Conservation (phyloP, 2,329 filamentous ascomycete species). For the Hansfordia pulvinata region DNA sequence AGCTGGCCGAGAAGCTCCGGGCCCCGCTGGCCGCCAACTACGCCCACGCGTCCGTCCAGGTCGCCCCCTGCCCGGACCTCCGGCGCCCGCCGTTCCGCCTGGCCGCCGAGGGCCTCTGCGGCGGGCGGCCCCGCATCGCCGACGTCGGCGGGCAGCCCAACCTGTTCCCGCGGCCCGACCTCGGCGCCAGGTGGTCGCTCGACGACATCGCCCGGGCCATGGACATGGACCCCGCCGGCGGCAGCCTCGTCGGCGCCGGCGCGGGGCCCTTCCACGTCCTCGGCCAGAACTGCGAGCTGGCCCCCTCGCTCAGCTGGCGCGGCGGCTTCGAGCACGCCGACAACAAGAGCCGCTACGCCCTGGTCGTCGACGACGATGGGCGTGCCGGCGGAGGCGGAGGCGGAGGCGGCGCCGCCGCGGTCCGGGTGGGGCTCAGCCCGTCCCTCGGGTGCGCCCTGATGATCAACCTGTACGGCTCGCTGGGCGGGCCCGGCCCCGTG, state of each 20-base stretch:
- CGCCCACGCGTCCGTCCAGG: conserved; percentile 8
- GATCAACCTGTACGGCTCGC: conserved; percentile 25
- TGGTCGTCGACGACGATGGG: conserved; percentile 7
- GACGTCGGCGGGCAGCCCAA: conserved; percentile 29
- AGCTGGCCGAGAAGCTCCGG: conserved; percentile 9
- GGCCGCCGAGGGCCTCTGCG: conserved; percentile 23
- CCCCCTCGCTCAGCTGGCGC: conserved; percentile 21
- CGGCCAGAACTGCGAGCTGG: conserved; percentile 27
- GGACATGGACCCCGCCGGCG: conserved; percentile 17
- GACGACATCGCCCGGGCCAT: conserved; percentile 17
- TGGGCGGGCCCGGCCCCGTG: conserved; percentile 18
- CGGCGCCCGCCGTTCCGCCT: conserved; percentile 21
- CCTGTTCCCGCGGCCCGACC: conserved; percentile 20
- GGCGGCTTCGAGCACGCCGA: conserved; percentile 7
- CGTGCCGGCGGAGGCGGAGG: too few relatives aligned
- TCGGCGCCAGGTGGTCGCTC: conserved; percentile 20
- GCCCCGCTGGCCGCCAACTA: conserved; percentile 11
- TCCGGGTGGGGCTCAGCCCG: conserved; percentile 9
- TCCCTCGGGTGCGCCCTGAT: conserved; percentile 24
- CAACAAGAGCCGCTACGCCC: conserved; percentile 11
- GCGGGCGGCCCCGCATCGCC: conserved; percentile 20
- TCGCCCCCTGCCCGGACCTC: conserved; percentile 21
- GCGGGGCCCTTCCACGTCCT: conserved; percentile 26
- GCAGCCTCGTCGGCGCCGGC: conserved; percentile 24
- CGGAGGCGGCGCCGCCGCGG: conserved; percentile 4